Percentiles rank a stretch among this genome's conserved stretches.
Conservation (phyloP, 352 stramenopile genomes). For the Pythium utonaiense region DNA sequence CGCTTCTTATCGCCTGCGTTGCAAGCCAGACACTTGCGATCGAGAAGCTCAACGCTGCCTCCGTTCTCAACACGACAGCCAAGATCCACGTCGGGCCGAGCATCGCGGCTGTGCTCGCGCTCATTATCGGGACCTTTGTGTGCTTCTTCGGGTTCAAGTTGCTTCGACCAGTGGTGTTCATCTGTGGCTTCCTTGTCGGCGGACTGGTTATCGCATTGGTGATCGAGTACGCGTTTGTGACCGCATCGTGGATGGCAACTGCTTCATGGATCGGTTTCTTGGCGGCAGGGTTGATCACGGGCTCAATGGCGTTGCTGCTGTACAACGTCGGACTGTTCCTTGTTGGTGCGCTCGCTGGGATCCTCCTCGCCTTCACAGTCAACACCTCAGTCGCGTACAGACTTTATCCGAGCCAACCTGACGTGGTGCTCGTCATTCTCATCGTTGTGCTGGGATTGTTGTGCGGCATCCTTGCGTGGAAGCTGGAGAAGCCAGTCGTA, state of each 20-base stretch:
- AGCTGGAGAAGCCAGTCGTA: constrained; percentile 50
- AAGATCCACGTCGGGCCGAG: constrained; percentile 31
- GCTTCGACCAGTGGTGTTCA: constrained; percentile 36
- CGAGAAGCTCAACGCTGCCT: constrained; percentile 15
- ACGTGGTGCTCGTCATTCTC: constrained; percentile 44
- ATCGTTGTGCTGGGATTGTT: constrained; percentile 35
- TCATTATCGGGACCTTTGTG: constrained; percentile 28
- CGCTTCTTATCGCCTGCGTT: not conserved
- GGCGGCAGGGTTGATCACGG: constrained; percentile 32
- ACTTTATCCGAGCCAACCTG: constrained; percentile 38
- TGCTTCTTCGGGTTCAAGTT: constrained; percentile 37
- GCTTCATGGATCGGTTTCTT: constrained; percentile 54
- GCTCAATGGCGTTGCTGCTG: constrained; percentile 32
- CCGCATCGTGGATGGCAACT: constrained; percentile 30
- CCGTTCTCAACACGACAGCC: constrained; percentile 26
- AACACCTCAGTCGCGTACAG: constrained; percentile 40
- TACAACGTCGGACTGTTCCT: constrained; percentile 51
- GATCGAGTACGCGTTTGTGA: constrained; percentile 33
- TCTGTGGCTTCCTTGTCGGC: constrained; percentile 41
- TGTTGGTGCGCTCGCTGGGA: constrained; percentile 36
- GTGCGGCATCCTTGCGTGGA: constrained; percentile 38
- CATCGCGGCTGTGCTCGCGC: constrained; percentile 33
- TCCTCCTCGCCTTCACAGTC: constrained; percentile 41
- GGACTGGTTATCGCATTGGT: constrained; percentile 35
- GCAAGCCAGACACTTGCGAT: not conserved